Evolutionary conservation across 1,139 yeast genomes (phyloP).

Genomic region (Candida pseudoviswanathii): DNA sequence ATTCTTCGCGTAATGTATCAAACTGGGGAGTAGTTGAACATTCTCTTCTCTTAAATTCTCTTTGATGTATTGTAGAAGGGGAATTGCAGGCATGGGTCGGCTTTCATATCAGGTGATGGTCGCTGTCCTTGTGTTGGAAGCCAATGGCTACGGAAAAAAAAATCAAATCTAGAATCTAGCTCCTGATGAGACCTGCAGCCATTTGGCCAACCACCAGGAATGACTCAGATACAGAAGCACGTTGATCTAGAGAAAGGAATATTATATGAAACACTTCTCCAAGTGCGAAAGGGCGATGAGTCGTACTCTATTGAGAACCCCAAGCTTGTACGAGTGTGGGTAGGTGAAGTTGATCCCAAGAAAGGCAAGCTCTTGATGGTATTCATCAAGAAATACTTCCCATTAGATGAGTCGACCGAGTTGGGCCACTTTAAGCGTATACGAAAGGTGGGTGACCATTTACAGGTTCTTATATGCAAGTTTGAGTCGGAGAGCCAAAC

Average conservation of each 20-base stretch:
- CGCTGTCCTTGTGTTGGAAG: no score
- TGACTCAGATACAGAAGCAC: conserved; percentile 13
- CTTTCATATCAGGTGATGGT: not conserved
- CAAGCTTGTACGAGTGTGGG: conserved; percentile 57
- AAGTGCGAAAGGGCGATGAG: conserved; percentile 36
- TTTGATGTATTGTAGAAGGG: conserved; percentile 1
- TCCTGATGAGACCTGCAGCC: no score
- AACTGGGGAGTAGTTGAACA: conserved; percentile 11
- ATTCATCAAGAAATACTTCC: conserved; percentile 30
- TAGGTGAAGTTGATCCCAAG: conserved; percentile 37
- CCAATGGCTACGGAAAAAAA: no score
- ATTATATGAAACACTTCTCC: conserved; percentile 50
- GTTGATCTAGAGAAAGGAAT: conserved; percentile 52
- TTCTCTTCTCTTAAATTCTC: not conserved
- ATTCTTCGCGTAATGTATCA: conserved; percentile 9
- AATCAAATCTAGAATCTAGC: no score
- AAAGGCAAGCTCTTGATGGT: conserved; percentile 30
- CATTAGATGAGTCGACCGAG: conserved; percentile 23
- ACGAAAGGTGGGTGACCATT: conserved; percentile 20
- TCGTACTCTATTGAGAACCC: conserved; percentile 23
- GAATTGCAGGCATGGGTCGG: not conserved
- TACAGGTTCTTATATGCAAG: conserved; percentile 35
- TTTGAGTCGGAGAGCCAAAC: conserved; percentile 18
- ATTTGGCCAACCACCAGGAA: not conserved
- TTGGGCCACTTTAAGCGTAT: conserved; percentile 39